Base-by-base conservation (phyloP, 768 basidiomycete species). In the Lyophyllum shimeji region DNA sequence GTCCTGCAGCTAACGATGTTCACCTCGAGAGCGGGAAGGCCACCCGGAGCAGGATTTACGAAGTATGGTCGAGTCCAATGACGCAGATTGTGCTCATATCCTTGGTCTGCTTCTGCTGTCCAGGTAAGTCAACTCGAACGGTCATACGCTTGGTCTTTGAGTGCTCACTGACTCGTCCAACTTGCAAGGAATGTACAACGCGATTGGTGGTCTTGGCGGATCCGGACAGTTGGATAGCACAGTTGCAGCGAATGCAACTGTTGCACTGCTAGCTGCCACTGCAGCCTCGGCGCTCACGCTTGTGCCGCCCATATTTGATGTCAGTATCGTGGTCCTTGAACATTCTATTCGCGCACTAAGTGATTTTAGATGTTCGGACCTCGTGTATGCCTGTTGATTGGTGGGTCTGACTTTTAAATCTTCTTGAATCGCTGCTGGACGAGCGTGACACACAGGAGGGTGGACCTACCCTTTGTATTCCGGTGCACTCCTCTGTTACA, bases 401-500 rank as follows among this genome's bases (percentile, higher is more conserved):
- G 67, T 63, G 59, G 29, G 47, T 42, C 17, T 37, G 25, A 27
- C 34, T 1, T 4, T 42, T 45, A 2, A 17, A 9, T 6, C 31
- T 45, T 20, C 43, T 51, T 24, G n/a, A 31, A 37, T 13, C 25
- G 21, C 52, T 46, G 23, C 40, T 18, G 23, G 31, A 53, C 23
- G 39, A 11, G 9, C 17, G 5, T 2, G 13, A n/a, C 40, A 37
- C 2, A 24, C 47, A 67, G 65, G 65, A 34, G 65, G 62, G 49
- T 69, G 67, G 67, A 62, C 60, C 17, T 69, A 69, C 48, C 60
- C 67, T 13, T 52, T 69, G 46, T 69, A 69, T 49, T 69, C 66
- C 25, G 67, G 66, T 17, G 62, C 67, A 7, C 61, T 69, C 12
- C 53, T 67, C 3, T 69, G 66, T 44, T 69, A 67, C 55, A 69